Evolutionary conservation across 2,329 filamentous ascomycete species (phyloP), one percentile per base, ranked within the genome.

Genomic region (Camillea tinctor): DNA sequence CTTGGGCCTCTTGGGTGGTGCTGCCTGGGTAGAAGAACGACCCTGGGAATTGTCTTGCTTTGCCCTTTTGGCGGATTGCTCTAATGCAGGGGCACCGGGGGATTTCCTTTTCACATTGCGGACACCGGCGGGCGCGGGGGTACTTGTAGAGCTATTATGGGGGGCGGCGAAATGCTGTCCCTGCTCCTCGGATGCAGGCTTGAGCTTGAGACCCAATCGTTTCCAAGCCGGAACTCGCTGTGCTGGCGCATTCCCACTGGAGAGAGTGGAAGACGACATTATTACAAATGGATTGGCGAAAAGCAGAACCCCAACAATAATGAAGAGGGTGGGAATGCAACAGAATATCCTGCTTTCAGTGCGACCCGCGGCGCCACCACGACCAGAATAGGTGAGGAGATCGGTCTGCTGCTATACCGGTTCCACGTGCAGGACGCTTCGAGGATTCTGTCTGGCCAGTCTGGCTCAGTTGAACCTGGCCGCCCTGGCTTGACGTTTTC

Each of bases 151-250:
- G 58, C 68, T 66, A 65, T 70, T 53, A 61, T 66, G 61, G 60
- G 68, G 62, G 62, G 69, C 61, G 67, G 66, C 63, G 64, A 69
- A 65, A 67, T 72, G 69, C 60, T 72, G 61, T 19, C 53, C 63
- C 63, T 67, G 65, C 52, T 64, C 74, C 54, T 72, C 74, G 36
- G 76, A 72, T 66, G 71, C 72, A 69, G 75, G 60, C 61, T 86
- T 86, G 75, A 86, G 83, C 78, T 85, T 85, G 72, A 86, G 81
- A 74, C 84, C 84, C 79, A 86, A 81, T 78, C 82, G 81, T 72
- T 86, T 86, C 84, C 84, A 86, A 64, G 83, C 83, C 59, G 84
- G 84, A 63, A 82, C 76, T 68, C 77, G 77, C 72, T 78, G 77
- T 63, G 75, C 70, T 74, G 77, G 75, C 75, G 78, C 74, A 69